Evolutionary conservation across 2,329 filamentous ascomycete species (phyloP).

Genomic region (Stemphylium beticola): DNA sequence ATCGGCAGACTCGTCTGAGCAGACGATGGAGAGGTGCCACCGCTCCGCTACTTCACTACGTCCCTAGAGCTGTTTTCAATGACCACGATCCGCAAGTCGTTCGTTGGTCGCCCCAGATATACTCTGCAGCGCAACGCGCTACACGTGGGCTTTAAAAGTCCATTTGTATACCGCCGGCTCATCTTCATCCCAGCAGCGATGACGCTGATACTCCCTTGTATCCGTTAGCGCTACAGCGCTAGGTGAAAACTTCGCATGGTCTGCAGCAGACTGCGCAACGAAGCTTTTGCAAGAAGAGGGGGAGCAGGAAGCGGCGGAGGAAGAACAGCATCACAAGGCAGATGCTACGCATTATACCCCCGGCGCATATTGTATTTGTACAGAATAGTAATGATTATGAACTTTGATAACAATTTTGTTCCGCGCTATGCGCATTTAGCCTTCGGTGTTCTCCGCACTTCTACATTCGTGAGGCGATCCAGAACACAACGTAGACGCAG

Average conservation of each 20-base stretch:
- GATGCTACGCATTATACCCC: not conserved
- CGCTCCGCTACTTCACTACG: not conserved
- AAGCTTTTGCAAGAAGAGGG: too few relatives aligned
- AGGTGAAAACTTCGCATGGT: not conserved
- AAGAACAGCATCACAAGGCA: not conserved
- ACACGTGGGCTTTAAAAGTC: too few relatives aligned
- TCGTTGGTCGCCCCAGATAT: too few relatives aligned
- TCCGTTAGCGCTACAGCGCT: not conserved
- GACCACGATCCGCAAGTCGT: too few relatives aligned
- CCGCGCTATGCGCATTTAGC: too few relatives aligned
- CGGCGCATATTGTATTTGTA: not conserved
- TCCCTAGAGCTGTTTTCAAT: not conserved
- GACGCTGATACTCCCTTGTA: not conserved
- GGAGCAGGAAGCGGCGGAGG: not conserved
- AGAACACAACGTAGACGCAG: too few relatives aligned
- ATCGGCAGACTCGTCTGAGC: constrained; percentile 27
- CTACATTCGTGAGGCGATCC: too few relatives aligned
- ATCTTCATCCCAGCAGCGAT: not conserved
- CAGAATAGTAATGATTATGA: not conserved
- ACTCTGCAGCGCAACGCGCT: too few relatives aligned
- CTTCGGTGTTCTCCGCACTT: too few relatives aligned
- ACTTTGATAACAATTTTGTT: not conserved
- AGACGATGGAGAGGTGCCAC: not conserved
- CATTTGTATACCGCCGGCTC: not conserved
- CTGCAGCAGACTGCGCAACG: too few relatives aligned